Evolutionary conservation across 148 eudicot species (phyloP), one percentile per base, ranked within the genome.

Genomic region (Nyssa sinensis): DNA sequence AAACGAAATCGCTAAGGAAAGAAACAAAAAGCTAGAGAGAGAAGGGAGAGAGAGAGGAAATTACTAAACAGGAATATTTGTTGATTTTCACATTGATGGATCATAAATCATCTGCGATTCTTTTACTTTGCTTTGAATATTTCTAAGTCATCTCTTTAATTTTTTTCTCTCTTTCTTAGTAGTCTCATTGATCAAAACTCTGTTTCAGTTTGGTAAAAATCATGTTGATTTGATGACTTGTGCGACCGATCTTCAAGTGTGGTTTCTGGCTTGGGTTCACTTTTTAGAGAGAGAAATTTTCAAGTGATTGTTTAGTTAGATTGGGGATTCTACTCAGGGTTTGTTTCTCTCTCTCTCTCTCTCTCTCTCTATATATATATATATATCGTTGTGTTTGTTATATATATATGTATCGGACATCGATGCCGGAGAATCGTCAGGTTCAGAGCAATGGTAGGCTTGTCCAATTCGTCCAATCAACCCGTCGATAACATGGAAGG

Each of bases 351-450:
- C 28, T 37, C 21, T 4, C 3, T 67, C 13, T 59, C 35, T 7
- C 24, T 60, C 19, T 34, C 5, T 21, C 16, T 13, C 37, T n/a
- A 37, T 34, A n/a, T 19, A 66, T 37, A 19, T 16, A 57, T 23
- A 23, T 53, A 44, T 5, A n/a, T 53, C n/a, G 73, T 37, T 31
- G 32, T 67, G 30, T 39, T 28, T 47, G 25, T 47, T 5, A 55
- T 19, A 32, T 44, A 27, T 66, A 25, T 60, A 53, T 28, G 5
- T 49, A 58, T 64, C 61, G 67, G 55, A 66, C 60, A 76, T 60
- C 80, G 78, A 90, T 90, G 94, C 85, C 94, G 77, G 91, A 78
- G 29, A 86, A 74, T 88, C 84, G 74, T 62, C 81, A 82, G 73
- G 77, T 66, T 74, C 84, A 69, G 76, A 82, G 76, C 82, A 87